Conservation (phyloP, 495 filamentous ascomycete genomes). For the Halenospora varia region DNA sequence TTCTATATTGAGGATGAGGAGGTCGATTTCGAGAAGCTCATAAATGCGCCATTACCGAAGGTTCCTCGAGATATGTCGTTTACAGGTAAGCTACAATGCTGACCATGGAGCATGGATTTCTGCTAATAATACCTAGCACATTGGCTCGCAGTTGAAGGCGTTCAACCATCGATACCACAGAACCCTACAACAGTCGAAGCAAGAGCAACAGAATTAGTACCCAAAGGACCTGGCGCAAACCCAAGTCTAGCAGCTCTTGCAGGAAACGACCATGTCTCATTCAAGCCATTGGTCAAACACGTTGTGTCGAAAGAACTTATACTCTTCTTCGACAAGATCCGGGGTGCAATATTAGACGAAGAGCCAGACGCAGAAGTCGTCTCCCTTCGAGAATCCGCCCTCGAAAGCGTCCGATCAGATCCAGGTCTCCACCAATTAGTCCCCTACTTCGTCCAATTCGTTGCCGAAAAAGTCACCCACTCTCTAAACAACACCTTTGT, state of each 20-base stretch:
- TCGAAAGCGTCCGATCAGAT: slow-evolving; percentile 77
- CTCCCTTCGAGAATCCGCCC: slow-evolving; percentile 72
- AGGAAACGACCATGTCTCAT: slow-evolving; percentile 73
- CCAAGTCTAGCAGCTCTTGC: slow-evolving; percentile 76
- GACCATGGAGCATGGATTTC: not conserved
- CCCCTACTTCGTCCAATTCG: slow-evolving; percentile 93
- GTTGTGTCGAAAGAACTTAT: slow-evolving; percentile 91
- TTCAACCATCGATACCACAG: slow-evolving; percentile 91
- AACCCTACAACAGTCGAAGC: slow-evolving; percentile 84
- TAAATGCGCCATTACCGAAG: slow-evolving; percentile 91
- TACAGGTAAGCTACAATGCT: slow-evolving; percentile 63
- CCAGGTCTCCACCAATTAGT: slow-evolving; percentile 91
- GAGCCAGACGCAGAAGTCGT: slow-evolving; percentile 65
- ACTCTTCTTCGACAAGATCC: slow-evolving; percentile 95
- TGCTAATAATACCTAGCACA: slow-evolving; percentile 57
- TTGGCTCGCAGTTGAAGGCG: slow-evolving; percentile 94
- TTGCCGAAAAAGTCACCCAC: slow-evolving; percentile 91
- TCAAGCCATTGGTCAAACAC: slow-evolving; percentile 91
- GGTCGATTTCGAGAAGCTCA: slow-evolving; percentile 96
- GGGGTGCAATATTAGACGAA: slow-evolving; percentile 79
- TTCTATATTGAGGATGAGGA: slow-evolving; percentile 99
- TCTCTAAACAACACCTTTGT: slow-evolving; percentile 80
- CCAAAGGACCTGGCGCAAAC: slow-evolving; percentile 85
- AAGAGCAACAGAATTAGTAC: slow-evolving; percentile 74
- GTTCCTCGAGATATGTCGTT: slow-evolving; percentile 91